Evolutionary conservation across 1,139 yeast species (phyloP).

Genomic region (Suhomyces terraborum): DNA sequence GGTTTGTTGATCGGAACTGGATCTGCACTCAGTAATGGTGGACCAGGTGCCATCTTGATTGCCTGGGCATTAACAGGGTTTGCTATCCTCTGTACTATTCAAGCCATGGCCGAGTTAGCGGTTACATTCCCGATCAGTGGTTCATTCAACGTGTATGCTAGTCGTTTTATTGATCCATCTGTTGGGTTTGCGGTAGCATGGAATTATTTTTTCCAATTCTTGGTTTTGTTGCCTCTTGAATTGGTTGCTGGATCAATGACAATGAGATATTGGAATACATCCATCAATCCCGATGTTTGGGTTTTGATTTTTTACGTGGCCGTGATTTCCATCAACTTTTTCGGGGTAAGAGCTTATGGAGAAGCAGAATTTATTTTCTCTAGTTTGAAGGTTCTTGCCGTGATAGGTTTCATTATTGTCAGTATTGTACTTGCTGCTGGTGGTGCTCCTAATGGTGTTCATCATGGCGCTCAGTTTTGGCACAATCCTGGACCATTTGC

Average conservation of each 20-base stretch:
- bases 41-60: slow-evolving; percentile 62
- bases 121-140: slow-evolving; percentile 39
- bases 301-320: slow-evolving; percentile 32
- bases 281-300: slow-evolving; percentile 36
- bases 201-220: slow-evolving; percentile 33
- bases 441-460: slow-evolving; percentile 32
- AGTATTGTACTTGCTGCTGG: slow-evolving; percentile 36
- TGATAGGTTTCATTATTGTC: slow-evolving; percentile 34
- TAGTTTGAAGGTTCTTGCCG: slow-evolving; percentile 34
- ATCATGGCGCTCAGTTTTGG: slow-evolving; percentile 32
- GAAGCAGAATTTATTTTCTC: slow-evolving; percentile 39
- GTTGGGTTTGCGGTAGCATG: slow-evolving; percentile 41
- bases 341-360: slow-evolving; percentile 39
- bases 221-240: slow-evolving; percentile 34
- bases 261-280: slow-evolving; percentile 32
- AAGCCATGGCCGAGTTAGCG: slow-evolving; percentile 38
- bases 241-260: slow-evolving; percentile 38
- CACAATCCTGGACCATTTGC: slow-evolving; percentile 38
- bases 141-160: slow-evolving; percentile 35
- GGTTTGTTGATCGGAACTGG: slow-evolving; percentile 31
- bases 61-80: slow-evolving; percentile 35
- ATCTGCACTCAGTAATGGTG: slow-evolving; percentile 44
- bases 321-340: slow-evolving; percentile 34
- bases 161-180: slow-evolving; percentile 37
- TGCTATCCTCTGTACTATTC: slow-evolving; percentile 35